Percentiles rank a stretch among this genome's conserved stretches.
phyloP scores from a whole-genome alignment of 169 alveolate species.

The Plasmodium inui region DNA sequence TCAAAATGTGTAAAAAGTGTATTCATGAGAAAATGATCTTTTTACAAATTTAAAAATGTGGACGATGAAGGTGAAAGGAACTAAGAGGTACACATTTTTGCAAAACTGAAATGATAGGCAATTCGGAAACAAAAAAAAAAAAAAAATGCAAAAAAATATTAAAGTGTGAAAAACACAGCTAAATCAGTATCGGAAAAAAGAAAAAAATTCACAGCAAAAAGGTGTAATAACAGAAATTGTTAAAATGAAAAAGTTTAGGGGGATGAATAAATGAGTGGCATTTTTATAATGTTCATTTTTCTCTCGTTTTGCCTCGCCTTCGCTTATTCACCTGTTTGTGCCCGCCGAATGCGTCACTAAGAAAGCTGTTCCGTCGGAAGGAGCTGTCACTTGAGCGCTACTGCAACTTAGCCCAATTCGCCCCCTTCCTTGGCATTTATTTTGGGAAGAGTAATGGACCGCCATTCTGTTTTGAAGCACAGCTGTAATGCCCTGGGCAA shows the following conservation, averaged over 20 bases:
- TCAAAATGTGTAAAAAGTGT: slow-evolving; percentile 33
- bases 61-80: background rate
- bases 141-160: background rate
- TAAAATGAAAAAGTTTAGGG: background rate
- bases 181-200: background rate
- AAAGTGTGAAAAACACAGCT: background rate
- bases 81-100: background rate
- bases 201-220: background rate
- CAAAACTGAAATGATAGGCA: background rate
- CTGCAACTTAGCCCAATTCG: background rate
- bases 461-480: background rate
- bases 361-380: background rate
- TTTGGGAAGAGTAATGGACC: background rate
- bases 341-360: background rate
- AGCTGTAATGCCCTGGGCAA: background rate
- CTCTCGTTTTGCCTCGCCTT: background rate
- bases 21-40: background rate
- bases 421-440: background rate
- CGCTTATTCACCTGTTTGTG: background rate
- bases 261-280: background rate
- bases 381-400: background rate
- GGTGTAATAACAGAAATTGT: background rate
- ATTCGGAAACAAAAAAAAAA: background rate
- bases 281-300: background rate
- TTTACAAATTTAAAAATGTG: slow-evolving; percentile 17